Conservation (phyloP, 169 alveolate species). For the Eimeria acervulina region DNA sequence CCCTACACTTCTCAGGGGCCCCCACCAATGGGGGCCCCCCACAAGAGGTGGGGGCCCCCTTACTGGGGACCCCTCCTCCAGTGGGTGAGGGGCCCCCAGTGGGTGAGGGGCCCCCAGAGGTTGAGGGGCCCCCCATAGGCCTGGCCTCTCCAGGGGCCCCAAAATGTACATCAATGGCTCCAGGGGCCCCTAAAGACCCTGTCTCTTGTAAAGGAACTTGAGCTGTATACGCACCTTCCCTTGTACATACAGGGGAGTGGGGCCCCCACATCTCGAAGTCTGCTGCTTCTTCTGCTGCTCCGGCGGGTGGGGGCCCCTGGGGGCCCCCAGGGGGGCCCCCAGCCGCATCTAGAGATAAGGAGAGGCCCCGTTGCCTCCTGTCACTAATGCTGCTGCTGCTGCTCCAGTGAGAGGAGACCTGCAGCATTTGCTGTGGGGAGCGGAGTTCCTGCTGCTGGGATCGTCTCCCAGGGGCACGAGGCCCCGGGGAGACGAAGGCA, state of each 20-base stretch:
- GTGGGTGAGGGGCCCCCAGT: neutral
- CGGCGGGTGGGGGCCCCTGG: neutral
- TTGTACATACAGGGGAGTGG: neutral
- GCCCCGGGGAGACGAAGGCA: neutral
- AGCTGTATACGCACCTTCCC: neutral
- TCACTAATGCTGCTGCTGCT: neutral
- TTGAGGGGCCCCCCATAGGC: neutral
- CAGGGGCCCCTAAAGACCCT: neutral
- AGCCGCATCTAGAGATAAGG: neutral
- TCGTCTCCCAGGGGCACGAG: conserved; percentile 20
- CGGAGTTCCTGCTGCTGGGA: conserved; percentile 4
- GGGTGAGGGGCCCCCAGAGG: conserved; percentile 5
- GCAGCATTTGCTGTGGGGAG: neutral
- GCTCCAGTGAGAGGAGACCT: neutral
- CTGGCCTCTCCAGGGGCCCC: neutral
- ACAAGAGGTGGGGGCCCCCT: too few relatives aligned
- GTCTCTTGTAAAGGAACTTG: neutral
- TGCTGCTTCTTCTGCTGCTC: neutral
- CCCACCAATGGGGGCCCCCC: neutral
- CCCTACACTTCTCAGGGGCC: neutral
- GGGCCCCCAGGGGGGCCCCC: neutral
- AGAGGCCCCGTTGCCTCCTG: neutral
- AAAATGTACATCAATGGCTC: neutral
- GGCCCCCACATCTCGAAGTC: conserved; percentile 49
- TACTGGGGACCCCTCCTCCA: too few relatives aligned